Evolutionary conservation across 208 protist species (phyloP).

Genomic region (Jaenimonas drosophilae): DNA sequence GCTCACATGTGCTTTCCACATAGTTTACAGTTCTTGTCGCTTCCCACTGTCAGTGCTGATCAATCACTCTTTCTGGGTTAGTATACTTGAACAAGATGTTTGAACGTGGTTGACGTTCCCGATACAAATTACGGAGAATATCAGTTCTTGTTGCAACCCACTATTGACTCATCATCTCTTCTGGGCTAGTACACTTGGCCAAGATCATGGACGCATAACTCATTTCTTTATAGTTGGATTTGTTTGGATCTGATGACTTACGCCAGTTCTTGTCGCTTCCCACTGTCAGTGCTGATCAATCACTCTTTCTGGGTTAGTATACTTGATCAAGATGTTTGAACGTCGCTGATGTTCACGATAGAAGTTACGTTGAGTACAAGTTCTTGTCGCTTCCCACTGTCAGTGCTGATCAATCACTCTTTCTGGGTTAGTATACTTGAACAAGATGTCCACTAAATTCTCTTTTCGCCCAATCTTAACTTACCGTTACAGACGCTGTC

Average conservation of each 20-base stretch:
- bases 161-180: slow-evolving; percentile 6
- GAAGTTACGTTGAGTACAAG: slow-evolving; percentile 1
- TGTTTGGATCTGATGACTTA: background rate
- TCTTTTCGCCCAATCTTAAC: slow-evolving; percentile 6
- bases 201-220: no score
- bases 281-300: slow-evolving; percentile 7
- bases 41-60: slow-evolving; percentile 14
- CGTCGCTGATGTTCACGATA: slow-evolving; percentile 2
- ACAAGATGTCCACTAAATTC: slow-evolving; percentile 5
- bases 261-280: slow-evolving; percentile 26
- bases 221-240: no score
- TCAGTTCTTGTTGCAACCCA: slow-evolving; percentile 23
- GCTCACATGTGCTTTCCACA: no score
- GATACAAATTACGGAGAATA: background rate
- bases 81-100: slow-evolving; percentile 25
- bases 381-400: slow-evolving; percentile 25
- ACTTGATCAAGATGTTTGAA: slow-evolving; percentile 14
- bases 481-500: background rate
- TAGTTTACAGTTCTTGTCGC: slow-evolving; percentile 26
- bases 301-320: slow-evolving; percentile 26
- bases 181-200: slow-evolving; percentile 32
- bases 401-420: slow-evolving; percentile 5
- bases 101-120: slow-evolving; percentile 3
- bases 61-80: slow-evolving; percentile 17
- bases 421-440: slow-evolving; percentile 31